Percentiles rank a stretch among this genome's conserved stretches.
Conservation (phyloP, 2,329 filamentous ascomycete species). For the Nothophaeocryptopus gaeumannii region DNA sequence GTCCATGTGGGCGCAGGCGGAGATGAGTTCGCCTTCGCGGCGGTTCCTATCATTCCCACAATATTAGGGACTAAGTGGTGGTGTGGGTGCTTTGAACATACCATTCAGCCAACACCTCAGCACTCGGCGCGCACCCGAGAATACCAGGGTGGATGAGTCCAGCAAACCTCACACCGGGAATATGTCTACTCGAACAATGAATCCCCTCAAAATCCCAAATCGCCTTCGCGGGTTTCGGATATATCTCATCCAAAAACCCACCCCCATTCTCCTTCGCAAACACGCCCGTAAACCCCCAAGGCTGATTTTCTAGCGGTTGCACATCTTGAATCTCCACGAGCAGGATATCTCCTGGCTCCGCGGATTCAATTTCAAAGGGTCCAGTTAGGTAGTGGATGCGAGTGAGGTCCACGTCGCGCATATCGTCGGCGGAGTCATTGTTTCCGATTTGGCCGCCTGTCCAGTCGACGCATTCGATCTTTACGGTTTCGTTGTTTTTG, state of each 20-base stretch:
- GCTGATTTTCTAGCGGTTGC: conserved; percentile 78
- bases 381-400: conserved; percentile 84
- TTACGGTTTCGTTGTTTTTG: conserved; percentile 80
- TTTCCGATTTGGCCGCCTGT: conserved; percentile 75
- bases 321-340: conserved; percentile 91
- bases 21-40: conserved; percentile 77
- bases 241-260: conserved; percentile 79
- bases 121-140: conserved; percentile 80
- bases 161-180: conserved; percentile 81
- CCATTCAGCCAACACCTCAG: conserved; percentile 75
- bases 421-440: conserved; percentile 84
- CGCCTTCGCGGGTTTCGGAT: conserved; percentile 73
- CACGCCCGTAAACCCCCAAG: conserved; percentile 86
- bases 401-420: conserved; percentile 80
- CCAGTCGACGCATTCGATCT: conserved; percentile 89
- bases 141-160: conserved; percentile 88
- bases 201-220: conserved; percentile 78
- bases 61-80: too few relatives aligned
- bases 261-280: conserved; percentile 81
- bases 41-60: conserved; percentile 49
- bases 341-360: conserved; percentile 79
- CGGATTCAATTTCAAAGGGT: conserved; percentile 81
- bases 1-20: conserved; percentile 61
- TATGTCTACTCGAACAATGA: conserved; percentile 80
- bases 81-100: too few relatives aligned